Percentiles rank a stretch among this genome's conserved stretches.
These are phyloP conservation scores for Thraustochytrium striatum DNA, from an alignment of 352 stramenopile species.

Conservation along the genomic window DNA sequence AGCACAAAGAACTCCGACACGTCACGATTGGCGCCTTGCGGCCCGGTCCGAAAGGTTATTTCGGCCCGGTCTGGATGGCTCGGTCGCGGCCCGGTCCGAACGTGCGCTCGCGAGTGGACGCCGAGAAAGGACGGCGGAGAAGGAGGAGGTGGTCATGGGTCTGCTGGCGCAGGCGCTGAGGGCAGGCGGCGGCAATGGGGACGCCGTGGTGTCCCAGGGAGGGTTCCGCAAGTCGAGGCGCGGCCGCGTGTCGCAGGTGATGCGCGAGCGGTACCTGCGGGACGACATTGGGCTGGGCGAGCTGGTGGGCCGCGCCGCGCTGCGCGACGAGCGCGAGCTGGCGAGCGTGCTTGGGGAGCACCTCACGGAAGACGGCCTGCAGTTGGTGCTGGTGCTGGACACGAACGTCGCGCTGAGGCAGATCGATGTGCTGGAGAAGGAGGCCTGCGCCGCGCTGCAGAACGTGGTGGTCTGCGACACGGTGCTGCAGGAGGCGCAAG, in stretches of 20 bases:
- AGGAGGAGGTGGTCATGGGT: too few relatives aligned
- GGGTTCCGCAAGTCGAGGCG: slow-evolving; percentile 7
- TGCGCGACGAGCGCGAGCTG: slow-evolving; percentile 60
- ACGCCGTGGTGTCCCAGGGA: too few relatives aligned
- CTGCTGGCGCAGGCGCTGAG: too few relatives aligned
- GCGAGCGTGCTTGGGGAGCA: slow-evolving; percentile 62
- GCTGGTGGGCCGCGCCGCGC: slow-evolving; percentile 61
- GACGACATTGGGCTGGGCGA: slow-evolving; percentile 76
- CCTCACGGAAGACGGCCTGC: slow-evolving; percentile 60
- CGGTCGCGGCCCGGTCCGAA: too few relatives aligned
- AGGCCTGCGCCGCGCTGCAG: slow-evolving; percentile 63
- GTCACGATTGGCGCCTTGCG: too few relatives aligned
- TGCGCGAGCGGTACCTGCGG: slow-evolving; percentile 77
- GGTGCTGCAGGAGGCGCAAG: slow-evolving; percentile 75
- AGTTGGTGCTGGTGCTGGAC: slow-evolving; percentile 72
- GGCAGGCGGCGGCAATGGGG: too few relatives aligned
- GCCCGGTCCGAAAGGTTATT: too few relatives aligned
- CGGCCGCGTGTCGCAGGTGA: slow-evolving; percentile 60
- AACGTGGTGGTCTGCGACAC: slow-evolving; percentile 83
- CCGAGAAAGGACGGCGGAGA: too few relatives aligned
- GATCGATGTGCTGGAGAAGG: slow-evolving; percentile 77
- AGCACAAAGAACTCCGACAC: too few relatives aligned
- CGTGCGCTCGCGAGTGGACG: too few relatives aligned
- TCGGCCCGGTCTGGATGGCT: too few relatives aligned
- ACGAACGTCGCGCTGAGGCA: slow-evolving; percentile 81